These are phyloP conservation scores for Lipomyces lipofer DNA, from an alignment of 805 yeast genomes.

Conservation along the genomic window DNA sequence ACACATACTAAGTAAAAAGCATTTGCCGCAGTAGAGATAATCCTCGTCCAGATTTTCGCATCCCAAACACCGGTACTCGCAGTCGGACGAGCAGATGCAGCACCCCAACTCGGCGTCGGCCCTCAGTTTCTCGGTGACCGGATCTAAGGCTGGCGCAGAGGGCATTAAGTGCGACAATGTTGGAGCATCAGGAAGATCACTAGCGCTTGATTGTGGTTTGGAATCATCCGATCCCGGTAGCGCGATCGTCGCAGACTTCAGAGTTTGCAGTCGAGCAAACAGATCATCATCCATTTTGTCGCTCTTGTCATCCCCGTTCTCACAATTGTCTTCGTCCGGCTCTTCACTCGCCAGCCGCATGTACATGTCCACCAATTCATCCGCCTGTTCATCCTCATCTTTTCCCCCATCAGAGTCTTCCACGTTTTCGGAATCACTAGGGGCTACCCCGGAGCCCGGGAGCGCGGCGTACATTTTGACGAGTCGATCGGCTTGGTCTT, in stretches of 20 bases:
- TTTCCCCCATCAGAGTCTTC: conserved; percentile 8
- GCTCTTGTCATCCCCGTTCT: not conserved
- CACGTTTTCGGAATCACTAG: not conserved
- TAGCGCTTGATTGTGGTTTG: not conserved
- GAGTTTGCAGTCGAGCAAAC: conserved; percentile 17
- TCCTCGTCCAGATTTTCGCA: conserved; percentile 29
- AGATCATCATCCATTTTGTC: conserved; percentile 6
- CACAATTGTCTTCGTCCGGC: conserved; percentile 10
- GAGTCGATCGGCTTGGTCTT: conserved; percentile 22
- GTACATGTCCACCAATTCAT: conserved; percentile 26
- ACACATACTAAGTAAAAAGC: conserved; percentile 24
- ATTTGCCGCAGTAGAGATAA: conserved; percentile 28
- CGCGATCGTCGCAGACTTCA: conserved; percentile 5
- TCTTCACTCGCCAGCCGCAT: conserved; percentile 18
- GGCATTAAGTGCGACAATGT: conserved; percentile 13
- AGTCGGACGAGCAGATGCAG: conserved; percentile 30
- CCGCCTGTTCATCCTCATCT: conserved; percentile 25
- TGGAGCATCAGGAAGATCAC: conserved; percentile 17
- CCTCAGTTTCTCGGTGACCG: conserved; percentile 13
- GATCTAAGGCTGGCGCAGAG: conserved; percentile 10
- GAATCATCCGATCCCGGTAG: not conserved
- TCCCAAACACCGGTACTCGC: conserved; percentile 24
- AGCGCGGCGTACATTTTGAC: conserved; percentile 16
- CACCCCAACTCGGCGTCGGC: conserved; percentile 30
- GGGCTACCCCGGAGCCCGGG: conserved; percentile 7